Percentiles rank a stretch among this genome's conserved stretches.
Conservation (phyloP, 768 basidiomycete species). For the Daedalea quercina region DNA sequence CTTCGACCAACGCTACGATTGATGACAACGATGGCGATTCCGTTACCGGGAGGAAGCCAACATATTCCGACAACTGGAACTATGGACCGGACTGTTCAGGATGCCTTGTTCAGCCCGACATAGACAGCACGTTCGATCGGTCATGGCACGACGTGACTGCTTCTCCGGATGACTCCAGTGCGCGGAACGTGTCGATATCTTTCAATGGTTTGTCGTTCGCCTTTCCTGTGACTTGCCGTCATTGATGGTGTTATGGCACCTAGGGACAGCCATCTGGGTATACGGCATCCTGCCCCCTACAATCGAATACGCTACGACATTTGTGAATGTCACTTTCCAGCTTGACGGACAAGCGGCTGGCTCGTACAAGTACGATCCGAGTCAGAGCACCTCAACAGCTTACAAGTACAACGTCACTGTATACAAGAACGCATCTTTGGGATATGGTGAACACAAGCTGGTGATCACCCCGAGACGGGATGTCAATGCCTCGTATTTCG, state of each 20-base stretch:
- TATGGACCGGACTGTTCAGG: slow-evolving; percentile 1
- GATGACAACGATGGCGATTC: slow-evolving; percentile 12
- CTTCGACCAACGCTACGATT: slow-evolving; percentile 4
- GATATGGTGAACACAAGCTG: slow-evolving; percentile 2
- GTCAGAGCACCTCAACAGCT: neutral
- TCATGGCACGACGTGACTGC: slow-evolving; percentile 2
- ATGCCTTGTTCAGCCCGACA: neutral
- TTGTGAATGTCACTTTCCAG: slow-evolving; percentile 6
- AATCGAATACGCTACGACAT: slow-evolving; percentile 1
- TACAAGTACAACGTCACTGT: slow-evolving; percentile 5
- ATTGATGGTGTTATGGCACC: neutral
- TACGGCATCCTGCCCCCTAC: slow-evolving; percentile 4
- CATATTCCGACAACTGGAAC: slow-evolving; percentile 3
- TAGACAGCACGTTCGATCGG: neutral
- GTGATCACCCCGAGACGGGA: neutral
- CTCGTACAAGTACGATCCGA: neutral
- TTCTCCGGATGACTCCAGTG: neutral
- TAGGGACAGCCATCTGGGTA: slow-evolving; percentile 11
- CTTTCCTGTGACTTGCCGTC: neutral
- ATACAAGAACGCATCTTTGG: neutral
- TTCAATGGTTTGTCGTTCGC: neutral
- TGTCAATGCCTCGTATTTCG: neutral
- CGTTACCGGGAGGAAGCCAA: slow-evolving; percentile 1
- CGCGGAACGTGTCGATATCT: neutral
- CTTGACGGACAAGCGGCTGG: slow-evolving; percentile 2